Conservation (phyloP, 257 asterid genomes). For the Scutellaria baicalensis region DNA sequence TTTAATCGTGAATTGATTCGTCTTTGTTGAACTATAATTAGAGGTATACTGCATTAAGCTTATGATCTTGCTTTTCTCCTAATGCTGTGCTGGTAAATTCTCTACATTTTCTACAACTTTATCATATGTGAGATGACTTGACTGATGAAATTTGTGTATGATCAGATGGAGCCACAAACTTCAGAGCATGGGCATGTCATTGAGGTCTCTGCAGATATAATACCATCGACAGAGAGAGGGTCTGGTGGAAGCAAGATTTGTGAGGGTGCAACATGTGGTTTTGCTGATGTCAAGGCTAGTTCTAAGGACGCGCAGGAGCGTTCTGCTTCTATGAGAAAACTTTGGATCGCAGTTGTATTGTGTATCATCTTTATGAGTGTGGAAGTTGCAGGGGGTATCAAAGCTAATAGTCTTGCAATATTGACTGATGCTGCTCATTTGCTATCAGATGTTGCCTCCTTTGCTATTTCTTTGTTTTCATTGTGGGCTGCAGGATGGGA, state of each 20-base stretch:
- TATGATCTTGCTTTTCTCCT: background rate
- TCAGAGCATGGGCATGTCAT: conserved; percentile 40
- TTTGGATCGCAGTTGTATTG: conserved; percentile 53
- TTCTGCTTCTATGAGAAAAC: conserved; percentile 65
- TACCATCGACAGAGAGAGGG: conserved; percentile 29
- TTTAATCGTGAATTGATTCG: background rate
- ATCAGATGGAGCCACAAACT: conserved; percentile 58
- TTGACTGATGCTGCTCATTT: conserved; percentile 89
- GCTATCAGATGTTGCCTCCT: conserved; percentile 88
- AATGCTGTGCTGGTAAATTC: background rate
- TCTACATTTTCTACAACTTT: background rate
- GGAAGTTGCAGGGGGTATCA: conserved; percentile 79
- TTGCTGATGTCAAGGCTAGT: conserved; percentile 55
- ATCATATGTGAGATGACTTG: background rate
- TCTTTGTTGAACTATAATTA: background rate
- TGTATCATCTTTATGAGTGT: conserved; percentile 75
- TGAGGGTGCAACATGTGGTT: conserved; percentile 75
- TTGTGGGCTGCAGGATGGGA: conserved; percentile 98
- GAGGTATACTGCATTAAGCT: background rate
- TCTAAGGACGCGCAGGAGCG: conserved; percentile 71
- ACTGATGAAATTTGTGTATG: background rate
- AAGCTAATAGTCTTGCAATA: conserved; percentile 88
- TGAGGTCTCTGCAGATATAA: conserved; percentile 37
- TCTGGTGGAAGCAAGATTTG: conserved; percentile 46
- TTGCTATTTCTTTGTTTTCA: conserved; percentile 82